phyloP scores from a whole-genome alignment of 2,329 filamentous ascomycete species.

The Ophidiomyces ophidiicola region DNA sequence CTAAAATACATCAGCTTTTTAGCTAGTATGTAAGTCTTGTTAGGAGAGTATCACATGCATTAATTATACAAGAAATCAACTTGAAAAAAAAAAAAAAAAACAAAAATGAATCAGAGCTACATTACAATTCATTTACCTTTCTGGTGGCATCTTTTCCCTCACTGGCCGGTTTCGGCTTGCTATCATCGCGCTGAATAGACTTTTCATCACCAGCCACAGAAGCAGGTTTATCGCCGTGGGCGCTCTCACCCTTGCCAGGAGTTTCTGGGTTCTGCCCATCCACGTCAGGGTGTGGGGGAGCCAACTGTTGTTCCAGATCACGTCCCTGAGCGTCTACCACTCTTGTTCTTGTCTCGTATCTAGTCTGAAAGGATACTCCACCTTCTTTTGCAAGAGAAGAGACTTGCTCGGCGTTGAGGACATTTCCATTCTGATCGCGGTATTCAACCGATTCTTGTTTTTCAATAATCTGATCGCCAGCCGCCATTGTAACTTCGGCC shows the following conservation, averaged over 20 bases:
- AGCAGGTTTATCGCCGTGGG: conserved; percentile 28
- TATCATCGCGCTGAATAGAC: conserved; percentile 27
- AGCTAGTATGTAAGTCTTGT: too few relatives aligned
- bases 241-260: conserved; percentile 26
- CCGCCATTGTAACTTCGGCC: conserved; percentile 23
- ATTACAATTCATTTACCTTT: conserved; percentile 17
- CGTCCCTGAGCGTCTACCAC: conserved; percentile 70
- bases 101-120: neutral
- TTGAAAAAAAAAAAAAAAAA: conserved; percentile 1
- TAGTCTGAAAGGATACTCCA: conserved; percentile 90
- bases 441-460: conserved; percentile 83
- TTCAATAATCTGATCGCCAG: conserved; percentile 29
- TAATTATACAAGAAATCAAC: conserved; percentile 3
- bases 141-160: conserved; percentile 38
- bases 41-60: too few relatives aligned
- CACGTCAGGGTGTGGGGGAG: conserved; percentile 45
- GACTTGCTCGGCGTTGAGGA: conserved; percentile 74
- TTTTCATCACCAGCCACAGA: conserved; percentile 29
- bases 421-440: conserved; percentile 83
- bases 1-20: too few relatives aligned
- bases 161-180: conserved; percentile 36
- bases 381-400: conserved; percentile 58
- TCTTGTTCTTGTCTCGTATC: conserved; percentile 86
- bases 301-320: conserved; percentile 47
- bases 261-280: conserved; percentile 49